Evolutionary conservation across 2,329 filamentous ascomycete genomes (phyloP).

Genomic region (Blastomyces gilchristii): DNA sequence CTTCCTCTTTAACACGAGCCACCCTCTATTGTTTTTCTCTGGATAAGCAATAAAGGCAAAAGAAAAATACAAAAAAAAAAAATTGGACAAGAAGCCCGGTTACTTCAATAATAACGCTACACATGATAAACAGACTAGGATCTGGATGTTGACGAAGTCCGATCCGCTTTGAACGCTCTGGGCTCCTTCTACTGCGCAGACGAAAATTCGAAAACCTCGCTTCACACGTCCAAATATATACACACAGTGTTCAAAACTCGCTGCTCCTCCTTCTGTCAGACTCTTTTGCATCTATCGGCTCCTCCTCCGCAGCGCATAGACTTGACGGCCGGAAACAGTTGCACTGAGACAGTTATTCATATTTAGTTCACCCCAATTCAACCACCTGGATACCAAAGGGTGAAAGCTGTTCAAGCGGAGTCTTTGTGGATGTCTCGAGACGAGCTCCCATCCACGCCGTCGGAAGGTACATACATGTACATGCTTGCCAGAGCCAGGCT

Average conservation of each 20-base stretch:
- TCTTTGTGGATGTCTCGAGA: not conserved
- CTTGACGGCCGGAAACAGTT: not conserved
- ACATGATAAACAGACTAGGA: not conserved
- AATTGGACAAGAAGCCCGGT: not conserved
- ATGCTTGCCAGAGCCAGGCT: not conserved
- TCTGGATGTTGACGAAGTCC: not conserved
- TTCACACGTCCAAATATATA: not conserved
- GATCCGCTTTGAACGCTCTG: not conserved
- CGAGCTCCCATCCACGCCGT: not conserved
- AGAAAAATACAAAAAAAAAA: too few relatives aligned
- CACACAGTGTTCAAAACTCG: not conserved
- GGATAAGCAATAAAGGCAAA: not conserved
- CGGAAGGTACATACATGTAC: not conserved
- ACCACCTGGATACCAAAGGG: not conserved
- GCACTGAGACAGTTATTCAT: not conserved
- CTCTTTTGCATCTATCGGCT: not conserved
- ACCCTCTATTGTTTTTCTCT: not conserved
- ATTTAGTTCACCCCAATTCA: not conserved
- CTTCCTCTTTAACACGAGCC: not conserved
- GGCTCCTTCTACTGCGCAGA: not conserved
- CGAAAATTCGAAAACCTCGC: not conserved
- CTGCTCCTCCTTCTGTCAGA: not conserved
- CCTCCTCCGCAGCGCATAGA: not conserved
- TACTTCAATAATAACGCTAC: not conserved
- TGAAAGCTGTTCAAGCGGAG: not conserved